Percentiles rank a stretch among this genome's conserved stretches.
Conservation (phyloP, 1,284 basidiomycete species). For the Ustilago esculenta region DNA sequence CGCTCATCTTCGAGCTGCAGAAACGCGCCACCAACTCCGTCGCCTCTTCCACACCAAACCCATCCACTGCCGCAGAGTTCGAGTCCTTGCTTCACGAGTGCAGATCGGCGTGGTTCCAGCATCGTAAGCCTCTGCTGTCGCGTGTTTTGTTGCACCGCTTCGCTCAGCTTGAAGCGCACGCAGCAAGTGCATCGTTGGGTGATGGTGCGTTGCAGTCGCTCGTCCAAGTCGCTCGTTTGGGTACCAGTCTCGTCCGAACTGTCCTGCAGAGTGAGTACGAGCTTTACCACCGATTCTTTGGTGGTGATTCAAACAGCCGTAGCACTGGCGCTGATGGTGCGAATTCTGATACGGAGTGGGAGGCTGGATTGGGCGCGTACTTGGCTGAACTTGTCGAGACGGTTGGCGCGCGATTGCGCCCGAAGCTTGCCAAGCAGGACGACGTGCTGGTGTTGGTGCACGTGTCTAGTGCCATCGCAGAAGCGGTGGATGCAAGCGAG, state of each 20-base stretch:
- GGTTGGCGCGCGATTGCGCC: conserved; percentile 15
- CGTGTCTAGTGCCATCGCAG: conserved; percentile 3
- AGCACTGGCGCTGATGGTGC: neutral
- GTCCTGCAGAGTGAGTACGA: conserved; percentile 21
- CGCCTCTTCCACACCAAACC: conserved; percentile 3
- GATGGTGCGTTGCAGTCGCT: conserved; percentile 1
- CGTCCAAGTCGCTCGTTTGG: conserved; percentile 9
- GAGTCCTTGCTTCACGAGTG: conserved; percentile 50
- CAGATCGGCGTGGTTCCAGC: conserved; percentile 44
- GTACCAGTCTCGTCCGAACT: neutral
- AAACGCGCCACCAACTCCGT: conserved; percentile 16
- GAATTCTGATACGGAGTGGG: neutral
- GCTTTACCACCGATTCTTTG: conserved; percentile 35
- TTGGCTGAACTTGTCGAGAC: conserved; percentile 27
- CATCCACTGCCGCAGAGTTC: conserved; percentile 48
- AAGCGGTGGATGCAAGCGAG: neutral
- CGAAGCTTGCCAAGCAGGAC: conserved; percentile 23
- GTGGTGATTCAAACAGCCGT: neutral
- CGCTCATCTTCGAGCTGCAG: conserved; percentile 46
- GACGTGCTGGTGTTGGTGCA: conserved; percentile 25
- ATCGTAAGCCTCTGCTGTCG: conserved; percentile 34
- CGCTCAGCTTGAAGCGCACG: conserved; percentile 27
- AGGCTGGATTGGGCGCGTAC: conserved; percentile 12
- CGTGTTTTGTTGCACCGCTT: conserved; percentile 30
- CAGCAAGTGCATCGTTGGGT: neutral